Evolutionary conservation across 129 eudicot genomes (phyloP).

Genomic region (Chrysanthemum makinoi): DNA sequence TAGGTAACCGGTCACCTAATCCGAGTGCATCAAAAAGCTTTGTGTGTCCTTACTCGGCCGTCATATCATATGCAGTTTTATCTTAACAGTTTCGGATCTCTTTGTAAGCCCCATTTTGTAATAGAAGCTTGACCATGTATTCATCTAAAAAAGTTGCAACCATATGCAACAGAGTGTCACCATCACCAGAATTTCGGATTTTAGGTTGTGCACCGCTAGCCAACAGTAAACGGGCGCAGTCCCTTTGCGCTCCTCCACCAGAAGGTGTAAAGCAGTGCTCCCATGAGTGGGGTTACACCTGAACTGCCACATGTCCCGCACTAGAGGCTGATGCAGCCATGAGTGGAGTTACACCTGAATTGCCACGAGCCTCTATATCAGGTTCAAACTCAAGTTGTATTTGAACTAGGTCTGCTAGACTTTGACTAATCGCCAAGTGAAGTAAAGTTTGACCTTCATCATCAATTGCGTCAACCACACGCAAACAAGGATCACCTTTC

Average conservation of each 20-base stretch:
- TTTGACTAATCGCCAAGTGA: slow-evolving; percentile 60
- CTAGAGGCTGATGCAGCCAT: slow-evolving; percentile 60
- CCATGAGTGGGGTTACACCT: slow-evolving; percentile 72
- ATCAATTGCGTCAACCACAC: slow-evolving; percentile 54
- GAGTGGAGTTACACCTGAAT: slow-evolving; percentile 63
- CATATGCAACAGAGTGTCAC: too few species aligned
- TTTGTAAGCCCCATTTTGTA: too few species aligned
- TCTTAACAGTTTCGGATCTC: too few species aligned
- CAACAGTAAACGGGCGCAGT: slow-evolving; percentile 55
- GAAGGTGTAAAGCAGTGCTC: slow-evolving; percentile 56
- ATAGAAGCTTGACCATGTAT: too few species aligned
- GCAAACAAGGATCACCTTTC: slow-evolving; percentile 47
- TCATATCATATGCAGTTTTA: too few species aligned
- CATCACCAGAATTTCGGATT: too few species aligned
- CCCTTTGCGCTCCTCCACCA: slow-evolving; percentile 58
- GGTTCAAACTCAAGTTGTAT: slow-evolving; percentile 71
- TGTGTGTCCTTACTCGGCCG: too few species aligned
- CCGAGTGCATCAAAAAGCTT: too few species aligned
- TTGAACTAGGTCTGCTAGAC: slow-evolving; percentile 64
- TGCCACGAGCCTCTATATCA: too few species aligned
- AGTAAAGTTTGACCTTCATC: slow-evolving; percentile 64
- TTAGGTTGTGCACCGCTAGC: neutral
- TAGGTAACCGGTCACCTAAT: too few species aligned
- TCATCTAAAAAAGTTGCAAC: too few species aligned
- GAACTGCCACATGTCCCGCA: slow-evolving; percentile 54